Conservation (phyloP, 2,329 filamentous ascomycete species). For the Nemania bipapillata region DNA sequence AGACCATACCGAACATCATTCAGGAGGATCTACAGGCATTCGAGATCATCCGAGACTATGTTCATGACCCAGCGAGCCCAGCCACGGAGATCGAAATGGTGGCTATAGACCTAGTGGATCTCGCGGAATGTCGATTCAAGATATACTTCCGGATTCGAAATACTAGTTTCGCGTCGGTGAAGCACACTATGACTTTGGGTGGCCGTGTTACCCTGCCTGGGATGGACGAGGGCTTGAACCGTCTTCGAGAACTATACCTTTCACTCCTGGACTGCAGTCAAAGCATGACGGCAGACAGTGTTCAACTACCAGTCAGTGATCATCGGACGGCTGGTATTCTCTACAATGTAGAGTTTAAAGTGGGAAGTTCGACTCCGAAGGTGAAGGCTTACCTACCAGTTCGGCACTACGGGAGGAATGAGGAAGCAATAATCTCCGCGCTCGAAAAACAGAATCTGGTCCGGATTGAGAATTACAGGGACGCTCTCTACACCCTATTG, state of each 20-base stretch:
- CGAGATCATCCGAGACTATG: slow-evolving; percentile 28
- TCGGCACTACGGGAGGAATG: slow-evolving; percentile 47
- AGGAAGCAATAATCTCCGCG: slow-evolving; percentile 11
- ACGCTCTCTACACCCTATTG: slow-evolving; percentile 31
- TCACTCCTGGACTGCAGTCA: slow-evolving; percentile 33
- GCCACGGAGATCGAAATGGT: slow-evolving; percentile 45
- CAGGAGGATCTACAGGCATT: slow-evolving; percentile 32
- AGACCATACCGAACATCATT: slow-evolving; percentile 17
- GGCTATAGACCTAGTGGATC: slow-evolving; percentile 51
- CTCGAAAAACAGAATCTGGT: slow-evolving; percentile 8
- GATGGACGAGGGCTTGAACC: slow-evolving; percentile 33
- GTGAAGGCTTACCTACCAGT: slow-evolving; percentile 53
- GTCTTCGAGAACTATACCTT: slow-evolving; percentile 41
- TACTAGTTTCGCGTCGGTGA: slow-evolving; percentile 49
- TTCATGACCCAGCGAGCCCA: not conserved
- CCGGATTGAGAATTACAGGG: slow-evolving; percentile 18
- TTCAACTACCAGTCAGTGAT: slow-evolving; percentile 33
- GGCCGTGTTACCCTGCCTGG: slow-evolving; percentile 26
- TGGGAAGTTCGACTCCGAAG: slow-evolving; percentile 37
- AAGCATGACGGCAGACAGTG: slow-evolving; percentile 22
- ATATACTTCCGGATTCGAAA: slow-evolving; percentile 52
- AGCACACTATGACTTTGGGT: slow-evolving; percentile 44
- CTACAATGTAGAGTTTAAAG: slow-evolving; percentile 51
- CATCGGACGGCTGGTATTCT: slow-evolving; percentile 53
- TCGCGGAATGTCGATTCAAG: slow-evolving; percentile 51